Evolutionary conservation across 176 grass and related monocot species (phyloP).

Genomic region (Phoenix roebelenii): DNA sequence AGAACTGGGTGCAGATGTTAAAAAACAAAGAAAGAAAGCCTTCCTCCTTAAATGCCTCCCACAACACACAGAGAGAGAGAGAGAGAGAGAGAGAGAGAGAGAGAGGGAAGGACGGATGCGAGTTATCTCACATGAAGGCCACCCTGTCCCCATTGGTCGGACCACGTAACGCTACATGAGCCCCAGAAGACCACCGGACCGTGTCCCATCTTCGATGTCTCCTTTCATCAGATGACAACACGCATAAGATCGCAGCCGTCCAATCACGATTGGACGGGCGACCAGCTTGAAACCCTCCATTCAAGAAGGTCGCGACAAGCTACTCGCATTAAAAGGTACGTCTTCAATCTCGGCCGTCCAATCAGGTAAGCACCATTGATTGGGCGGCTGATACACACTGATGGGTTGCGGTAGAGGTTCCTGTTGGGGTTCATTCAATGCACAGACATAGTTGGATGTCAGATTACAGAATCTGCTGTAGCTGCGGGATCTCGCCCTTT

Average conservation of each 20-base stretch:
- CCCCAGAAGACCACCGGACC: too few species aligned
- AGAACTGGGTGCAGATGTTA: too few species aligned
- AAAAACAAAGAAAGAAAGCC: too few species aligned
- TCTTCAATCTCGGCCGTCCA: background rate
- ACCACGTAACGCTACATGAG: too few species aligned
- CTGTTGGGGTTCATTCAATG: background rate
- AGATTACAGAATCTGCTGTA: background rate
- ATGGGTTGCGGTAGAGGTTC: background rate
- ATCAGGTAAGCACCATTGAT: background rate
- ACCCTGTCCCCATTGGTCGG: too few species aligned
- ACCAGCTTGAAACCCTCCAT: background rate
- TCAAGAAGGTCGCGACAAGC: too few species aligned
- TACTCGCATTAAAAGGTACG: background rate
- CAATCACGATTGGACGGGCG: constrained; percentile 1
- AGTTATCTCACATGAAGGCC: too few species aligned
- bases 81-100: too few species aligned
- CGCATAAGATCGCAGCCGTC: background rate
- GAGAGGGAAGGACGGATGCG: too few species aligned
- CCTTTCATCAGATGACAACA: background rate
- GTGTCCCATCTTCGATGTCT: too few species aligned
- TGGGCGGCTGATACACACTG: background rate
- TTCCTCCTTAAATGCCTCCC: too few species aligned
- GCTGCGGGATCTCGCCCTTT: background rate
- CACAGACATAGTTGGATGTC: background rate
- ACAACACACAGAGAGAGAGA: too few species aligned